Base-by-base conservation (phyloP, 495 filamentous ascomycete genomes). In the Aspergillus sclerotioniger region DNA sequence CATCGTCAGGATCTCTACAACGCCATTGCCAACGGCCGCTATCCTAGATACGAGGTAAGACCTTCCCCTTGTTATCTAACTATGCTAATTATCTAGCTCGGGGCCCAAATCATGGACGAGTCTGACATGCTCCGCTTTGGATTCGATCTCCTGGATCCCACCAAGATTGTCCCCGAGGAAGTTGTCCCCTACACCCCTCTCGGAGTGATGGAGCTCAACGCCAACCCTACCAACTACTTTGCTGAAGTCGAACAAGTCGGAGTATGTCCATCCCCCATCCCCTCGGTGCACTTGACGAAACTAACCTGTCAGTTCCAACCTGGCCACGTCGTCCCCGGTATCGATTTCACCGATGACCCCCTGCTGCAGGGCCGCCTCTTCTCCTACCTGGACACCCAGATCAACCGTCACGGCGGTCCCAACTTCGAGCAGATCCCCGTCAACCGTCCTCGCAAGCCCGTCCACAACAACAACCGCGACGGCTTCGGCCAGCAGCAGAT, bases 341-440 rank as follows among this genome's bases (percentile, higher is more conserved):
- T 90, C 59, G 85, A 88, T 64, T 89, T 89, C 66, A 78, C 82
- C 35, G 84, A 88, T 47, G 87, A 89, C 56, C 87, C 86, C 6
- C 73, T 90, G 37, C 82, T 90, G 13, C 85, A 88, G 64, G 87
- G 85, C 37, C 86, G 87, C 39, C 67, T 89, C 45, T 89, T 85
- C 71, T 86, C 84, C 49, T 90, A 90, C 70, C 77, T 88, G 4
- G 87, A 89, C 73, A 88, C 87, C 7, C 85, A 88, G 60, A 60
- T 87, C 3, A 88, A 89, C 73, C 83, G 87, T 4, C 74, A 89
- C 64, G 80, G 82, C 35, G 84, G 83, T 15, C 83, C 86, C 56
- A 90, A 90, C 75, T 89, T 88, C 63, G 84, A 88, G 67, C 84
- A 89, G 65, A 65, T 88, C 4, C 87, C 87, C 9, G 84, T 90